Conservation (phyloP, 768 basidiomycete species). For the Hericium erinaceus region DNA sequence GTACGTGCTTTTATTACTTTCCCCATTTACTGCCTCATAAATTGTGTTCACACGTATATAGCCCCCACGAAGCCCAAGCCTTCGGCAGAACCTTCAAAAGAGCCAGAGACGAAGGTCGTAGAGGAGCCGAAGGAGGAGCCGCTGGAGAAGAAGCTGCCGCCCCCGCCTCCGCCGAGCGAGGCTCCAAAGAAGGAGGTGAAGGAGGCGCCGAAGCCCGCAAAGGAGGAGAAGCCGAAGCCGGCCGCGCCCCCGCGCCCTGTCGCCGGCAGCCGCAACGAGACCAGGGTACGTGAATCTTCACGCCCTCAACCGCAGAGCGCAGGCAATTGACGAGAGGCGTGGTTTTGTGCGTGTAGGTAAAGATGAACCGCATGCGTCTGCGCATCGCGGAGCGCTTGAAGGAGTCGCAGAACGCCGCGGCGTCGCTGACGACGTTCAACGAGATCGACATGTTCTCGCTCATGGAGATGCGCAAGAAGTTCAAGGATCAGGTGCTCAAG, state of each 20-base stretch:
- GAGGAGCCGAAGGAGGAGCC: slow-evolving; percentile 30
- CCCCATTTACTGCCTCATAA: not conserved
- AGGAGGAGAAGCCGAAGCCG: slow-evolving; percentile 17
- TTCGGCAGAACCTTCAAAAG: slow-evolving; percentile 14
- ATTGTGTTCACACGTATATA: not conserved
- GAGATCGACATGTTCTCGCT: slow-evolving; percentile 98
- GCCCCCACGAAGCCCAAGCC: slow-evolving; percentile 1
- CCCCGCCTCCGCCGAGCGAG: slow-evolving; percentile 32
- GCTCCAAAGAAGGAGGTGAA: slow-evolving; percentile 30
- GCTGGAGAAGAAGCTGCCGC: slow-evolving; percentile 34
- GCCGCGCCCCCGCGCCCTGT: slow-evolving; percentile 25
- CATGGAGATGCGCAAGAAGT: slow-evolving; percentile 82
- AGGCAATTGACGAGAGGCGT: not conserved
- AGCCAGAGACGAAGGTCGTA: slow-evolving; percentile 23
- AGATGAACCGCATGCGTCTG: slow-evolving; percentile 98
- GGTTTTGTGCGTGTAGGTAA: slow-evolving; percentile 46
- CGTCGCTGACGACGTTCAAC: slow-evolving; percentile 97
- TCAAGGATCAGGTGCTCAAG: slow-evolving; percentile 89
- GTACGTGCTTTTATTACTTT: not conserved
- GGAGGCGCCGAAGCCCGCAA: slow-evolving; percentile 23
- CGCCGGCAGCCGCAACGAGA: slow-evolving; percentile 68
- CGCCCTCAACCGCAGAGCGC: not conserved
- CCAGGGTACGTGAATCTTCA: slow-evolving; percentile 45
- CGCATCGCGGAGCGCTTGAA: slow-evolving; percentile 97
- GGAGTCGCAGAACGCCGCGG: slow-evolving; percentile 94